A percentile compares a stretch with the other conserved stretches of the same genome.
Evolutionary conservation across 768 basidiomycete species (phyloP).

Genomic region (Xerocomus brunneocitrinus): DNA sequence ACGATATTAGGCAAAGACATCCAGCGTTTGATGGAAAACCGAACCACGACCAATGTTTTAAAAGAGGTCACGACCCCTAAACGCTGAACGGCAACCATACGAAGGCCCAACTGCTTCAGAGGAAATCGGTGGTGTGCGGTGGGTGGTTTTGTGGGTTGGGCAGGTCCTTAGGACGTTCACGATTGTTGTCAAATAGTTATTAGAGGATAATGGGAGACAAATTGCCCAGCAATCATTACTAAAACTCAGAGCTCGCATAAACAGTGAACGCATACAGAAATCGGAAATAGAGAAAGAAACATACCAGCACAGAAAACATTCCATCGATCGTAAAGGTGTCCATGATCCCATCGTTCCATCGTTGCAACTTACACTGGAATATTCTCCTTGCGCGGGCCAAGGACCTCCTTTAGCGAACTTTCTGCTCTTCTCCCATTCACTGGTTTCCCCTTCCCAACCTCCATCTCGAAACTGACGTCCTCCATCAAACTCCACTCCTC

Average conservation of each 20-base stretch:
- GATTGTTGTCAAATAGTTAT: neutral
- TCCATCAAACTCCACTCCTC: slow-evolving; percentile 44
- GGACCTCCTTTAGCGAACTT: slow-evolving; percentile 24
- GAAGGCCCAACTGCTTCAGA: too few relatives aligned
- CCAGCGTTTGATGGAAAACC: too few relatives aligned
- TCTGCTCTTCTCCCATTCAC: slow-evolving; percentile 31
- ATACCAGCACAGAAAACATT: slow-evolving; percentile 7
- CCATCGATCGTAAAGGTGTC: neutral
- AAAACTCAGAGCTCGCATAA: neutral
- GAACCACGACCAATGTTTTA: too few relatives aligned
- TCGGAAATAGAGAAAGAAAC: neutral
- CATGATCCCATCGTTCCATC: neutral
- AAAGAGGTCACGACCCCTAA: too few relatives aligned
- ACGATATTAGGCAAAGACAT: too few relatives aligned
- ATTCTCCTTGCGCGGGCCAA: slow-evolving; percentile 27
- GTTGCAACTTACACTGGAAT: slow-evolving; percentile 12
- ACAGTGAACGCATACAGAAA: slow-evolving; percentile 2
- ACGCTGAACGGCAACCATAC: too few relatives aligned
- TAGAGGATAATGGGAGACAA: neutral
- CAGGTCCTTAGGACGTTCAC: neutral
- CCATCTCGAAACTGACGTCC: slow-evolving; percentile 54
- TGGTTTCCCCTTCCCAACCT: slow-evolving; percentile 19
- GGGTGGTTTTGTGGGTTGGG: too few relatives aligned
- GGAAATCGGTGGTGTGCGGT: too few relatives aligned
- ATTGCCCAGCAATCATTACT: neutral